Evolutionary conservation across 805 yeast species (phyloP), one percentile per base, ranked within the genome.

Genomic region (Starmera caribaea): DNA sequence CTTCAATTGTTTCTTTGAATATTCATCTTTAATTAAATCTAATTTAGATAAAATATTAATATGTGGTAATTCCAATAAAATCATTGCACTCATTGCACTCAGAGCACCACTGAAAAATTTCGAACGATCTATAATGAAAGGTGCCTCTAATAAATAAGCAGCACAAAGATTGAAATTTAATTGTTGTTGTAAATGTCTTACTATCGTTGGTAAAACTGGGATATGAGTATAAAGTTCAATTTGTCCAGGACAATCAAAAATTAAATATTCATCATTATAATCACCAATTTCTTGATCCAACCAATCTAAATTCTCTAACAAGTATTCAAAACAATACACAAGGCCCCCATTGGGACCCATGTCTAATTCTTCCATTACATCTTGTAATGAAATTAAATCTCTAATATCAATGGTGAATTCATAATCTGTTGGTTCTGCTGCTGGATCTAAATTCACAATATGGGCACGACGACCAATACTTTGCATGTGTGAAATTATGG

Each of bases 71-170:
- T 92, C 99, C 38, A 92, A 68, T 43, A 92, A 68, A 26, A 92
- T 86, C 99, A 92, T 92, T 1, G 98, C 96, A 16, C 95, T 81
- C 99, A 92, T 92, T 16, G 99, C 99, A 57, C 89, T 78, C 43
- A 92, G 67, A 0, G 96, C 94, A 3, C 98, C 99, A 40, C 95
- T 81, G 59, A 92, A 92, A 61, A 88, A 92, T 62, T 94, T 94
- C 10, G 95, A 75, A 35, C 78, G 73, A 58, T 92, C 99, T 41
- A 90, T 69, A 35, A 90, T 84, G 60, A 92, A 92, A 3, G 97
- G 90, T 0, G 97, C 95, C 57, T 92, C 98, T 44, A 92, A 62
- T 35, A 92, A 64, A 60, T 92, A 92, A 0, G 96, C 77, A 17
- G 97, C 96, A 66, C 99, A 92, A 13, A 94, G 64, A 41, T 80